These are phyloP conservation scores for Fusarium pseudonygamai DNA, from an alignment of 2,329 filamentous ascomycete species.

Conservation along the genomic window DNA sequence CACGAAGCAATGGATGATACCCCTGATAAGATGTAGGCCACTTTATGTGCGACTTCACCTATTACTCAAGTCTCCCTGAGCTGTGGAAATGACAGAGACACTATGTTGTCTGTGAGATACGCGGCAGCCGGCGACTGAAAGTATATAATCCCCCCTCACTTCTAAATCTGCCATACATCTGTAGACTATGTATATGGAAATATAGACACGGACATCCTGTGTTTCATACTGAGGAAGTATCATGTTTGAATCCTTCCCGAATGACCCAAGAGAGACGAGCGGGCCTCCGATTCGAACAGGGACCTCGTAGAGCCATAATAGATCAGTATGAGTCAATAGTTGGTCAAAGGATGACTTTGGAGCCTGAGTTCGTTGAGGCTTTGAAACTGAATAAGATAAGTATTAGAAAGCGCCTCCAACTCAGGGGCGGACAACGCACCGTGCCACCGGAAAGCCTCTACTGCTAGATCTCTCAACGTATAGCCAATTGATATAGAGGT, in stretches of 20 bases:
- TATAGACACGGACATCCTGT: background rate
- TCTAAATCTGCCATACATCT: background rate
- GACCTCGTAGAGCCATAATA: background rate
- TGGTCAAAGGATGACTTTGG: background rate
- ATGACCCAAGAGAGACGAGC: background rate
- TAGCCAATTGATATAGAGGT: fast-evolving
- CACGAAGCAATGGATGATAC: background rate
- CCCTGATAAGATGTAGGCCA: constrained; percentile 66
- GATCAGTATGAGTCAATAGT: background rate
- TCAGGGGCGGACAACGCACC: background rate
- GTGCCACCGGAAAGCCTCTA: background rate
- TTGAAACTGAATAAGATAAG: background rate
- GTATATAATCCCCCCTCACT: fast-evolving
- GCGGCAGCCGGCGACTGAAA: background rate
- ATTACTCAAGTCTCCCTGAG: constrained; percentile 68
- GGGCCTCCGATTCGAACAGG: background rate
- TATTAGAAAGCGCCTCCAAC: background rate
- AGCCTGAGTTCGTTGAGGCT: no score
- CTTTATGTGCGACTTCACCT: constrained; percentile 82
- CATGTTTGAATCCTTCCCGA: background rate
- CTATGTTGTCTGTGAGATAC: background rate
- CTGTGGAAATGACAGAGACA: no score
- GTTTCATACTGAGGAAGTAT: background rate
- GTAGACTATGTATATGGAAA: no score
- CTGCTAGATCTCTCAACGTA: fast-evolving